Percentiles rank a stretch among this genome's conserved stretches.
Evolutionary conservation across 2,329 filamentous ascomycete species (phyloP).

Genomic region (Capronia americana): DNA sequence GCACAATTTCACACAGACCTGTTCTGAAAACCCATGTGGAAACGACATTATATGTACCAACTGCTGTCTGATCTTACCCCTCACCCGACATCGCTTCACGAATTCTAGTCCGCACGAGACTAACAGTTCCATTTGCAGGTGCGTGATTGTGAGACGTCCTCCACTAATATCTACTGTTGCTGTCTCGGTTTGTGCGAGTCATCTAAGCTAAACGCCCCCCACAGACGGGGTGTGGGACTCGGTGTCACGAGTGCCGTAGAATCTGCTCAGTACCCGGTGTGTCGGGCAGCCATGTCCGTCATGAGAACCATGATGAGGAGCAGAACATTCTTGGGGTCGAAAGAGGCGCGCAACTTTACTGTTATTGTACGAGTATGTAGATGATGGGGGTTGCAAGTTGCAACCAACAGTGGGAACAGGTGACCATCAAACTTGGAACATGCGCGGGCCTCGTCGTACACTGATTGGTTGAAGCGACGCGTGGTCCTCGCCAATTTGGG

Average conservation of each 20-base stretch:
- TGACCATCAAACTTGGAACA: background rate
- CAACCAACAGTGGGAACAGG: background rate
- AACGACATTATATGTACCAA: conserved; percentile 51
- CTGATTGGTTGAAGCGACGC: conserved; percentile 5
- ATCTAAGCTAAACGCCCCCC: background rate
- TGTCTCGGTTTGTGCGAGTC: background rate
- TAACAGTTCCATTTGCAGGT: background rate
- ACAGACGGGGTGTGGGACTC: background rate
- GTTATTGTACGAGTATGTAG: background rate
- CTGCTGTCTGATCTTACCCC: conserved; percentile 51
- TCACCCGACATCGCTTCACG: background rate
- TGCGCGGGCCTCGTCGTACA: background rate
- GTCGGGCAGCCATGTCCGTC: background rate
- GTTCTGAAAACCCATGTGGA: conserved; percentile 69
- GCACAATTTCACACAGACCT: conserved; percentile 61
- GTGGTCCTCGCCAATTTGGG: background rate
- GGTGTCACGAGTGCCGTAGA: background rate
- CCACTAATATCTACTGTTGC: background rate
- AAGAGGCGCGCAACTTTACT: background rate
- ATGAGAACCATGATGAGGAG: background rate
- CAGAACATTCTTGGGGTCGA: background rate
- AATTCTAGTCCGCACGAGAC: background rate
- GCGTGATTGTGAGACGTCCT: background rate
- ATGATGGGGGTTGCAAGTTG: background rate
- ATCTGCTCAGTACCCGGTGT: background rate